phyloP scores from a whole-genome alignment of 805 yeast genomes.

The Nakazawaea pomicola region DNA sequence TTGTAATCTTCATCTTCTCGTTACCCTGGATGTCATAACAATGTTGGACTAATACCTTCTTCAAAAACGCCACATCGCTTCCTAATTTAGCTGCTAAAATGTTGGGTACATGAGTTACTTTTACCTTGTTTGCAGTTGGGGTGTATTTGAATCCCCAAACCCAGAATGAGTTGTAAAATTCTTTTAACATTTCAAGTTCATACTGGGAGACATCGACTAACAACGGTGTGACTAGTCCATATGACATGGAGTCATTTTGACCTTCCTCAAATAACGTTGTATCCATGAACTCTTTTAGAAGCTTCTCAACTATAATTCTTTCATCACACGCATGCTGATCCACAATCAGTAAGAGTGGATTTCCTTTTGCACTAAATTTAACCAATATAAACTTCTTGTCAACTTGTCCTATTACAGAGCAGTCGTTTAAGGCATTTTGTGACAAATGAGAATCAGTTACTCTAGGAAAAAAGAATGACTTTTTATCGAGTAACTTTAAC shows the following conservation, averaged over 20 bases:
- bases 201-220: conserved; percentile 20
- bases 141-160: conserved; percentile 40
- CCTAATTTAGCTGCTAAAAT: conserved; percentile 30
- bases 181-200: conserved; percentile 29
- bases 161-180: conserved; percentile 24
- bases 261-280: conserved; percentile 14
- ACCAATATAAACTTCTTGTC: conserved; percentile 61
- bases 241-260: not conserved
- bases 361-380: conserved; percentile 14
- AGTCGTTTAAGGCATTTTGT: conserved; percentile 18
- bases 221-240: conserved; percentile 5
- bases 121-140: conserved; percentile 11
- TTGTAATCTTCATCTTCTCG: conserved; percentile 19
- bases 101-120: conserved; percentile 40
- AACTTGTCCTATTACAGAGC: conserved; percentile 48
- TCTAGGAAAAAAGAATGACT: conserved; percentile 11
- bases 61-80: conserved; percentile 26
- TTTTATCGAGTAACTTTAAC: conserved; percentile 5
- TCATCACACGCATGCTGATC: conserved; percentile 92
- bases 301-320: conserved; percentile 54
- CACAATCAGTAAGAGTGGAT: conserved; percentile 33
- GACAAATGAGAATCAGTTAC: conserved; percentile 15
- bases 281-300: conserved; percentile 33
- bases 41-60: conserved; percentile 37
- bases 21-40: conserved; percentile 34